Conservation (phyloP, 2,329 filamentous ascomycete species). For the Trichoderma cornu-damae region DNA sequence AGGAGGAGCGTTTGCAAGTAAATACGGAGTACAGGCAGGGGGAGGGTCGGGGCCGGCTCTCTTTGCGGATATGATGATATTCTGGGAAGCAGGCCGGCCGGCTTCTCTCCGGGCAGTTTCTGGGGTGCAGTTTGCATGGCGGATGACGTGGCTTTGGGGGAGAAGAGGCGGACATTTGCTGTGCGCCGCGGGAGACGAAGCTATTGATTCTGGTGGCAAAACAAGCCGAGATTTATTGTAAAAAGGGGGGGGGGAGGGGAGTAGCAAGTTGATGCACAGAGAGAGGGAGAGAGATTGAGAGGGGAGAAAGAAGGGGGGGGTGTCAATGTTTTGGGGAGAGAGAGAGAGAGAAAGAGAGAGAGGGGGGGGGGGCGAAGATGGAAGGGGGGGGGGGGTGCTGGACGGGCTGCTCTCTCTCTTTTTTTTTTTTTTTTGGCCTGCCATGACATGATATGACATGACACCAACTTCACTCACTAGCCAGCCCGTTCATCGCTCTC, state of each 20-base stretch:
- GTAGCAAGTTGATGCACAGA: not conserved
- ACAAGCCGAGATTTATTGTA: not conserved
- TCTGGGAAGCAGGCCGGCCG: not conserved
- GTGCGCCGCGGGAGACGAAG: not conserved
- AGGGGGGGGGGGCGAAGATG: too few species aligned
- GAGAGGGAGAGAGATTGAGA: not conserved
- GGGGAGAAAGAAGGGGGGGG: too few species aligned
- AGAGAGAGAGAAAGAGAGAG: too few species aligned
- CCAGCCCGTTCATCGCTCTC: too few species aligned
- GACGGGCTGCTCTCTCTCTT: too few species aligned
- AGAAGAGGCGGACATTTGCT: not conserved
- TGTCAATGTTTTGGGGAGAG: too few species aligned
- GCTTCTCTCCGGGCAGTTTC: constrained; percentile 19
- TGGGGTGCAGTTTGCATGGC: constrained; percentile 15
- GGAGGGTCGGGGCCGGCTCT: not conserved
- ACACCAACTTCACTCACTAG: too few species aligned
- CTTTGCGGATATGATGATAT: constrained; percentile 11
- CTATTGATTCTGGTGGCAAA: constrained; percentile 6
- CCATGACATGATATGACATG: too few species aligned
- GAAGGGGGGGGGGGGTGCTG: too few species aligned
- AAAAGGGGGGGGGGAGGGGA: not conserved
- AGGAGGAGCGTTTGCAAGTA: too few species aligned
- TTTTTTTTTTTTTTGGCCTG: too few species aligned
- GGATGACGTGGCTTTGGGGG: constrained; percentile 12
- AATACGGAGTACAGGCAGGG: not conserved